Evolutionary conservation across 768 basidiomycete species (phyloP), one percentile per base, ranked within the genome.

Genomic region (Ramaria sp.): DNA sequence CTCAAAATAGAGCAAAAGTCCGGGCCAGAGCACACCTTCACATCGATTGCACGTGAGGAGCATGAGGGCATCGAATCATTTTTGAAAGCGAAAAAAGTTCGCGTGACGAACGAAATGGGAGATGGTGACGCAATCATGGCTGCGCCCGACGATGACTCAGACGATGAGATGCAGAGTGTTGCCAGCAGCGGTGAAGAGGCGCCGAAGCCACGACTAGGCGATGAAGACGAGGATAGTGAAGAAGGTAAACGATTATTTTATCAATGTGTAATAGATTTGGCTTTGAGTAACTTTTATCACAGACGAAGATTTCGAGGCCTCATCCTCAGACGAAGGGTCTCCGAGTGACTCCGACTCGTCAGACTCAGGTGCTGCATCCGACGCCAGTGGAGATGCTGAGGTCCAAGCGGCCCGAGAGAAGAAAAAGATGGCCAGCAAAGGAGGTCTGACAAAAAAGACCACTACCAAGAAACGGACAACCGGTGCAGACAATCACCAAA

Each of bases 1-100:
- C 73, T 98, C 65, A 84, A 87, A 63, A 85, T 98, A 60, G 81
- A 89, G 45, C 84, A 86, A 25, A 90, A 90, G 69, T 77, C 73
- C 37, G 90, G 88, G 0, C 79, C 88, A 0, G 91, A 95, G 62
- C 81, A 88, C 66, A 85, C 80, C 18, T 99, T 99, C 69, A 88
- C 88, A 1, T 88, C 90, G 2, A 85, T 99, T 69, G 88, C 88
- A 69, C 97, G 95, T 70, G 95, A 97, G 65, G 96, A 99, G 64
- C 85, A 92, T 60, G 87, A 88, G 56, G 76, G 80, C 13, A 86
- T 89, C 30, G 88, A 92, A 63, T 74, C 78, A 20, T 98, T 89
- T 67, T 69, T 99, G 61, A 82, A 82, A 62, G 83, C 86, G 27
- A 95, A 96, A 76, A 94, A 93, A 69, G 79, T 98, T 60, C 80